Percentiles rank a stretch among this genome's conserved stretches.
phyloP scores from a whole-genome alignment of 805 yeast genomes.

The Nakazawaea populi region DNA sequence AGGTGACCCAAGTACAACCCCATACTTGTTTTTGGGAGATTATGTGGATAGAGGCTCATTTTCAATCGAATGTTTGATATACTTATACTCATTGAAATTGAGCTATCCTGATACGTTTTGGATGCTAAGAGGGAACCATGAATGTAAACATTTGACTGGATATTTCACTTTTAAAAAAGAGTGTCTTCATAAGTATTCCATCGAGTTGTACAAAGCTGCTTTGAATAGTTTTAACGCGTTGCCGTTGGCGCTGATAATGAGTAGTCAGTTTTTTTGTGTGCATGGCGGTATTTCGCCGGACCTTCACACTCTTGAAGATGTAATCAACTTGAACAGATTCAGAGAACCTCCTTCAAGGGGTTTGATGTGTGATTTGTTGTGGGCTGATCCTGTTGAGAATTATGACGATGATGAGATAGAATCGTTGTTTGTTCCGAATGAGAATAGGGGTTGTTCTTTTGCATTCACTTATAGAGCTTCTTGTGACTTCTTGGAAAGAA shows the following conservation, averaged over 20 bases:
- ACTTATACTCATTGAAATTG: constrained; percentile 73
- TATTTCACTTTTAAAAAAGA: constrained; percentile 91
- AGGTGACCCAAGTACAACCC: constrained; percentile 74
- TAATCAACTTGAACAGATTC: constrained; percentile 69
- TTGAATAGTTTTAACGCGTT: constrained; percentile 76
- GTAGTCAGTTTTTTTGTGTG: constrained; percentile 89
- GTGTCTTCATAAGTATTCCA: constrained; percentile 77
- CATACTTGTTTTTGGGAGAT: constrained; percentile 85
- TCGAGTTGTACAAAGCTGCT: constrained; percentile 61
- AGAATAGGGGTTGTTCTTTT: constrained; percentile 87
- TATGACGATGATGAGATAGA: constrained; percentile 52
- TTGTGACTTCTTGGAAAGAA: constrained; percentile 70
- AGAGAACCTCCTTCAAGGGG: constrained; percentile 93
- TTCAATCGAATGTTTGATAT: constrained; percentile 75
- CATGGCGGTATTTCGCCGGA: constrained; percentile 96
- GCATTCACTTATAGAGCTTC: constrained; percentile 82
- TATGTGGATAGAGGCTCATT: constrained; percentile 94
- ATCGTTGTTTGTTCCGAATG: constrained; percentile 52
- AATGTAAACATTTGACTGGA: constrained; percentile 86
- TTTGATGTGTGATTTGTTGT: constrained; percentile 86
- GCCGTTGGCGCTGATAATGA: constrained; percentile 92
- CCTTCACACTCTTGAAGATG: constrained; percentile 60
- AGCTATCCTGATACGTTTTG: constrained; percentile 69
- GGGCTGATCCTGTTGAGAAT: constrained; percentile 95
- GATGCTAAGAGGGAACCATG: constrained; percentile 92